These are phyloP conservation scores for Saccharomyces hybrid DNA, from an alignment of 1,139 yeast genomes.

Conservation along the genomic window DNA sequence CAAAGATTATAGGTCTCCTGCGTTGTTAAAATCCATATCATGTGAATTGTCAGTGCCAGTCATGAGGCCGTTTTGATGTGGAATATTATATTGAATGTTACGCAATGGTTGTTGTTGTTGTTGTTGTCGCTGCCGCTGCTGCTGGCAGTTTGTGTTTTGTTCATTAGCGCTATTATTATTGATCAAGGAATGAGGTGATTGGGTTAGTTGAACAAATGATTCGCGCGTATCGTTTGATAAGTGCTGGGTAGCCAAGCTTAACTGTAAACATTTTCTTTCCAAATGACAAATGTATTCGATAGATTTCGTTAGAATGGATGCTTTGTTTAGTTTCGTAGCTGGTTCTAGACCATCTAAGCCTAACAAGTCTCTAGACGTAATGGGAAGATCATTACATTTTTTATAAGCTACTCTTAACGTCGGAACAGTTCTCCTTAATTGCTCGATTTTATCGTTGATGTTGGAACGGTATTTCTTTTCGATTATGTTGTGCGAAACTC, in stretches of 20 bases:
- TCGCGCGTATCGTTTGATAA: neutral
- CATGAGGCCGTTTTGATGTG: constrained; percentile 1
- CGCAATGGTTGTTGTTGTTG: constrained; percentile 14
- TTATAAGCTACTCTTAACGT: constrained; percentile 38
- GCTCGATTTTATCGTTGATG: constrained; percentile 59
- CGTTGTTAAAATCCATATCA: neutral
- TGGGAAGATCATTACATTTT: constrained; percentile 32
- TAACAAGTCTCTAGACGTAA: constrained; percentile 30
- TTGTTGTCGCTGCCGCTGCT: constrained; percentile 8
- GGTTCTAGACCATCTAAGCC: constrained; percentile 82
- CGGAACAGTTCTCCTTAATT: constrained; percentile 67
- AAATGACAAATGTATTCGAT: constrained; percentile 84
- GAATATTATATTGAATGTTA: constrained; percentile 3
- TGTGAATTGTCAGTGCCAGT: neutral
- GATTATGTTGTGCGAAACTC: constrained; percentile 61
- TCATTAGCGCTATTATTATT: neutral
- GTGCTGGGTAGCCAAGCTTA: neutral
- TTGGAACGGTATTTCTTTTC: constrained; percentile 71
- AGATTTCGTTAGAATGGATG: constrained; percentile 80
- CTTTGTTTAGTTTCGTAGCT: constrained; percentile 79
- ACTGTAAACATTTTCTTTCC: constrained; percentile 51
- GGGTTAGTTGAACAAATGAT: neutral
- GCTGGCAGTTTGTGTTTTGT: constrained; percentile 1
- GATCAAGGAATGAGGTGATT: neutral
- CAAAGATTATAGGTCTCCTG: neutral